phyloP scores from a whole-genome alignment of 1,284 basidiomycete genomes.

The Hymenochaete sp. region DNA sequence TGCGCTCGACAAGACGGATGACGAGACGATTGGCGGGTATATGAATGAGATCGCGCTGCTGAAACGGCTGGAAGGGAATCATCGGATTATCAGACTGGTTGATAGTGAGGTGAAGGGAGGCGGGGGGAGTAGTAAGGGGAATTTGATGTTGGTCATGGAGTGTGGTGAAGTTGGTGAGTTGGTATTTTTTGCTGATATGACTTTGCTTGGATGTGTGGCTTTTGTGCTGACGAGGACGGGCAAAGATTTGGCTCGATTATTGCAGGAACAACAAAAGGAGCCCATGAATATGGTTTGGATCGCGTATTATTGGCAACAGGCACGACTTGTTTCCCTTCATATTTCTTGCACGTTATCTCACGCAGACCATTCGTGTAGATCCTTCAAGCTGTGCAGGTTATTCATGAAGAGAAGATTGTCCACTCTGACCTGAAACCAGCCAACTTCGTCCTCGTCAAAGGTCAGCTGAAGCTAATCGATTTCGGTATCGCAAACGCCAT shows the following conservation, averaged over 20 bases:
- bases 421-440: constrained; percentile 95
- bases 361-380: constrained; percentile 47
- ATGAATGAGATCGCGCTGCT: constrained; percentile 89
- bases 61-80: constrained; percentile 80
- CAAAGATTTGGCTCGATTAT: constrained; percentile 68
- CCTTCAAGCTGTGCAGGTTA: constrained; percentile 90
- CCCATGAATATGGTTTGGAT: constrained; percentile 87
- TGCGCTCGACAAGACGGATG: constrained; percentile 74
- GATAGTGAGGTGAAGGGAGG: constrained; percentile 71
- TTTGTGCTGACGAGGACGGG: no score
- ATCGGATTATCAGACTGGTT: constrained; percentile 79
- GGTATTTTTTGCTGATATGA: neutral
- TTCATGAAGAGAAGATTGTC: constrained; percentile 93
- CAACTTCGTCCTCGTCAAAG: constrained; percentile 91
- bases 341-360: constrained; percentile 4
- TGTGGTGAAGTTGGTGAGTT: constrained; percentile 71
- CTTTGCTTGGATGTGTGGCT: neutral
- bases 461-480: constrained; percentile 90
- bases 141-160: constrained; percentile 84
- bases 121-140: constrained; percentile 55
- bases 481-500: constrained; percentile 97
- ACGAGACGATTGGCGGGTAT: constrained; percentile 83
- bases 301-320: constrained; percentile 93
- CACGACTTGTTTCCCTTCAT: constrained; percentile 26
- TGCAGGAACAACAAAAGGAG: constrained; percentile 76